Evolutionary conservation across 371 early-diverging fungal species (phyloP), one percentile per base, ranked within the genome.

Genomic region (Syncephalis fuscata): DNA sequence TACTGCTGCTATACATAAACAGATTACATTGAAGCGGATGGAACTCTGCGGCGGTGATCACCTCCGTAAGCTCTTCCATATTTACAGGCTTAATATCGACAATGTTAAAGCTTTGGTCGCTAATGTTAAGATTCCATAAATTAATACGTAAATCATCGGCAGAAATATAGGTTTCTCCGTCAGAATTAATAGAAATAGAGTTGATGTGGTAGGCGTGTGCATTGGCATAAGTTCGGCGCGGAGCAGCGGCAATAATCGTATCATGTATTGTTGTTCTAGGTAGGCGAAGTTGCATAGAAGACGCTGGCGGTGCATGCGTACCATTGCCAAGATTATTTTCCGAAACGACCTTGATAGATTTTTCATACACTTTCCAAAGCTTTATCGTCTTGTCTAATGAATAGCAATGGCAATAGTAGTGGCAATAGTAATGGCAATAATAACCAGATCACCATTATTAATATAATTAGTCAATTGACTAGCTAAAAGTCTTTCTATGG

Each of bases 151-250:
- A 64, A 62, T 97, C 99, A 63, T 99, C 99, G 21, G 97, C 91
- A 38, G 94, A 92, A 45, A 99, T 70, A 60, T 92, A 92, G 16
- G 92, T 98, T 58, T 97, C 96, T 42, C 80, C 84, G 62, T 94
- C 97, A 44, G 91, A 88, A 65, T 98, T 97, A 55, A 95, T 80
- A 26, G 95, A 93, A 49, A 99, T 91, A 36, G 97, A 95, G 73
- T 99, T 98, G 72, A 98, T 93, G 57, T 96, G 95, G 66, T 98
- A 99, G 5, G 92, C 85, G 63, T 99, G 99, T 22, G 98, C 97
- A 67, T 96, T 95, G 49, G 87, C 80, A 66, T 88, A 98, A n/a
- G 90, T 83, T 62, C 80, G 88, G 48, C 92, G 75, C 7, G 95
- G 94, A 16, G 85, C 80, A 23, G 97, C 93, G 2, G 94, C 90